Conservation (phyloP, 345 rosid species). For the Citrus medica region DNA sequence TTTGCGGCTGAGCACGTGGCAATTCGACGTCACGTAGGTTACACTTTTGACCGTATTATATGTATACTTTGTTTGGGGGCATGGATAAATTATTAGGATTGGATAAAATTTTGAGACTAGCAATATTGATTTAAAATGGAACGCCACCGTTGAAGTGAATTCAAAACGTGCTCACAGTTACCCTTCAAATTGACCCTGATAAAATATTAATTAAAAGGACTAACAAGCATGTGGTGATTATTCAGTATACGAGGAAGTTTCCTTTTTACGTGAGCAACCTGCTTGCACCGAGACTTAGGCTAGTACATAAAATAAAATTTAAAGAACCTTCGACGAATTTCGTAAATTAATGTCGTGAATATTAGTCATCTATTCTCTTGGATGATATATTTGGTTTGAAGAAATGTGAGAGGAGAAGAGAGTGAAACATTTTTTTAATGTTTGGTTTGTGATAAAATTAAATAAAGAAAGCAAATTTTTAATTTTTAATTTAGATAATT, state of each 20-base stretch:
- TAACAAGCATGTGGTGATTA: not conserved
- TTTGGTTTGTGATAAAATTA: no score
- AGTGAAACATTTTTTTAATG: no score
- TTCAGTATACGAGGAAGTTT: not conserved
- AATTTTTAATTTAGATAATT: no score
- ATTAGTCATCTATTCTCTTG: not conserved
- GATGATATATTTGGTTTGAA: no score
- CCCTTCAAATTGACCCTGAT: not conserved
- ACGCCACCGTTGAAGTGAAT: no score
- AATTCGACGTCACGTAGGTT: not conserved
- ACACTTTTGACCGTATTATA: not conserved
- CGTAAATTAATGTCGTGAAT: not conserved
- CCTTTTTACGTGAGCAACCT: not conserved
- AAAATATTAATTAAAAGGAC: not conserved
- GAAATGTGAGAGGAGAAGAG: no score
- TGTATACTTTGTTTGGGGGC: no score
- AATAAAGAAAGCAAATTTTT: no score
- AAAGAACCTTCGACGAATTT: not conserved
- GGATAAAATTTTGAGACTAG: no score
- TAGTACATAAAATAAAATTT: not conserved
- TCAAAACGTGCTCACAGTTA: no score
- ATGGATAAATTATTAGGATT: no score
- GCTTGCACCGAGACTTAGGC: not conserved
- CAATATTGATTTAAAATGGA: no score
- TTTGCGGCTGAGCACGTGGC: not conserved